Evolutionary conservation across 805 yeast species (phyloP).

Genomic region (Metschnikowia noctiluminum): DNA sequence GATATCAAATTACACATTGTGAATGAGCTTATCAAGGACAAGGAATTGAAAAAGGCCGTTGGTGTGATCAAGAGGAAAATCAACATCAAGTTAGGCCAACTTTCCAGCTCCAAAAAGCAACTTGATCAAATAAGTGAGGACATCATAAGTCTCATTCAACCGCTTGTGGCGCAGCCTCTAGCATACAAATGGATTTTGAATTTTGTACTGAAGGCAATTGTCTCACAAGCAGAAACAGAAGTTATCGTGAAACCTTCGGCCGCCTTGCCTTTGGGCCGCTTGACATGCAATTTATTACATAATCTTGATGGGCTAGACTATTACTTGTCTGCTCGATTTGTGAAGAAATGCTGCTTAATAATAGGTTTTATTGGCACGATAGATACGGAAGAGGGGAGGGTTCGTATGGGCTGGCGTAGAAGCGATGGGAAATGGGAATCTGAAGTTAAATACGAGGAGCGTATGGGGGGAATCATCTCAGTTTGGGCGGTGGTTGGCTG

Average conservation of each 20-base stretch:
- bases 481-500: slow-evolving; percentile 76
- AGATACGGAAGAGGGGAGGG: slow-evolving; percentile 78
- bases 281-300: slow-evolving; percentile 54
- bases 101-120: slow-evolving; percentile 69
- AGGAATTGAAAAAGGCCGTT: slow-evolving; percentile 50
- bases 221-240: slow-evolving; percentile 91
- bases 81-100: slow-evolving; percentile 88
- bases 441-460: slow-evolving; percentile 71
- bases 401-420: slow-evolving; percentile 85
- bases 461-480: slow-evolving; percentile 82
- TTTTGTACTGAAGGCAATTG: slow-evolving; percentile 78
- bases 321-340: slow-evolving; percentile 70
- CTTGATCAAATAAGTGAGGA: slow-evolving; percentile 50
- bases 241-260: slow-evolving; percentile 74
- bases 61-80: slow-evolving; percentile 67
- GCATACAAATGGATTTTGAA: slow-evolving; percentile 75
- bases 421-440: slow-evolving; percentile 51
- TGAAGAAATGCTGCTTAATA: slow-evolving; percentile 85
- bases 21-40: slow-evolving; percentile 48
- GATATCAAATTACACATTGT: slow-evolving; percentile 62
- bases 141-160: slow-evolving; percentile 46
- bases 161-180: slow-evolving; percentile 43
- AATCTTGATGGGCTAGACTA: slow-evolving; percentile 49
- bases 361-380: slow-evolving; percentile 77
- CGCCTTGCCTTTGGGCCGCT: slow-evolving; percentile 73